Evolutionary conservation across 768 basidiomycete species (phyloP).

Genomic region (Coprinopsis strossmayeri): DNA sequence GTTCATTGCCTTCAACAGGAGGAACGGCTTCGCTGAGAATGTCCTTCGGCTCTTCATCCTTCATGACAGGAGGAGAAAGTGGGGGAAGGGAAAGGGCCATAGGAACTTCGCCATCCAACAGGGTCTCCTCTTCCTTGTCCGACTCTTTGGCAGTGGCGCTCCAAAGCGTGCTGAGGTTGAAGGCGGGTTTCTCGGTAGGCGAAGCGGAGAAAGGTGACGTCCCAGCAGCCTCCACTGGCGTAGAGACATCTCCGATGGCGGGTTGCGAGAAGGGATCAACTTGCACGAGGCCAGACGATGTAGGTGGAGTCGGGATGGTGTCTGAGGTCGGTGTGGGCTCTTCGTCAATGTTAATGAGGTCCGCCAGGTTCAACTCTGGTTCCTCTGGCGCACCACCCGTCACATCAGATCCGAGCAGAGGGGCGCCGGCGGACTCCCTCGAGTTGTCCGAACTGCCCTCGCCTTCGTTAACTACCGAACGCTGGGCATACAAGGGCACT

Average conservation of each 20-base stretch:
- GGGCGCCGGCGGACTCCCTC: too few species aligned
- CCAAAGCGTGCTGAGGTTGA: slow-evolving; percentile 74
- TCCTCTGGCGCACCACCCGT: slow-evolving; percentile 37
- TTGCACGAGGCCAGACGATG: background rate
- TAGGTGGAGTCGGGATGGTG: background rate
- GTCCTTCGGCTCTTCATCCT: slow-evolving; percentile 29
- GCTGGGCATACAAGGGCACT: slow-evolving; percentile 40
- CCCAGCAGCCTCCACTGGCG: slow-evolving; percentile 26
- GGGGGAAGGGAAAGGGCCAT: slow-evolving; percentile 11
- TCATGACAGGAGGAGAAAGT: slow-evolving; percentile 11
- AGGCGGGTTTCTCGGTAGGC: slow-evolving; percentile 47
- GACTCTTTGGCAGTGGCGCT: slow-evolving; percentile 33
- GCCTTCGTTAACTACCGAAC: too few species aligned
- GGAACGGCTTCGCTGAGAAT: slow-evolving; percentile 37
- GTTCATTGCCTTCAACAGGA: slow-evolving; percentile 51
- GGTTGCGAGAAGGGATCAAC: slow-evolving; percentile 13
- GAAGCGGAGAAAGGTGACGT: slow-evolving; percentile 45
- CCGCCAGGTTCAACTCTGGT: slow-evolving; percentile 65
- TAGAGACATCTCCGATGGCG: slow-evolving; percentile 14
- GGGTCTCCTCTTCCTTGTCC: slow-evolving; percentile 13
- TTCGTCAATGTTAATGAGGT: slow-evolving; percentile 75
- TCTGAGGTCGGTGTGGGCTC: slow-evolving; percentile 27
- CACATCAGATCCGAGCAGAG: too few species aligned
- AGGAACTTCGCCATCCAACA: slow-evolving; percentile 10
- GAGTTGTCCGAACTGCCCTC: too few species aligned